These are phyloP conservation scores for Diddensiella santjacobensis DNA, from an alignment of 805 yeast genomes.

Conservation along the genomic window DNA sequence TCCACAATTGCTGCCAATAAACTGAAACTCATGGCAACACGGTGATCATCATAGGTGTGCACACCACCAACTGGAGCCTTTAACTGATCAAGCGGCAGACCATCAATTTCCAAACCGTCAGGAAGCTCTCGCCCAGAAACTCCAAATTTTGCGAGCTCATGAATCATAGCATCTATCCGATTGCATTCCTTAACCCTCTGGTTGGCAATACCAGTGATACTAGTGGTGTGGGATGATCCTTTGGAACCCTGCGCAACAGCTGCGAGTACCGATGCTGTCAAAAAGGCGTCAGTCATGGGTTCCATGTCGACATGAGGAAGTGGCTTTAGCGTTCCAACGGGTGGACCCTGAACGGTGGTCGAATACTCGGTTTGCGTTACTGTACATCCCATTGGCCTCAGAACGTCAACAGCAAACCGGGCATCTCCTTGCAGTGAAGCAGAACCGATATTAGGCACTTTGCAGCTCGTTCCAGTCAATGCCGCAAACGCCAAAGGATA, in stretches of 20 bases:
- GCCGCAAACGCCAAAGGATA: slow-evolving; percentile 98
- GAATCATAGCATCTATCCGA: slow-evolving; percentile 91
- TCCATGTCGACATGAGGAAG: slow-evolving; percentile 88
- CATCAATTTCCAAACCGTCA: slow-evolving; percentile 88
- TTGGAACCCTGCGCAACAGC: slow-evolving; percentile 67
- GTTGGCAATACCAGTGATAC: slow-evolving; percentile 93
- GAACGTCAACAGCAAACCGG: slow-evolving; percentile 87
- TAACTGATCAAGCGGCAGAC: slow-evolving; percentile 46
- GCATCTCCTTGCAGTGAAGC: slow-evolving; percentile 96
- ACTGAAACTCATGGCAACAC: slow-evolving; percentile 97
- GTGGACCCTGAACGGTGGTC: slow-evolving; percentile 91
- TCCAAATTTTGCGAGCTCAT: slow-evolving; percentile 85
- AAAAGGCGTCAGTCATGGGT: slow-evolving; percentile 98
- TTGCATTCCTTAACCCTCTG: slow-evolving; percentile 98
- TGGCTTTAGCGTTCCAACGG: slow-evolving; percentile 62
- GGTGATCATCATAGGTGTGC: slow-evolving; percentile 86
- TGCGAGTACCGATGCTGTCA: slow-evolving; percentile 95
- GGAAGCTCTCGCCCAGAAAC: slow-evolving; percentile 79
- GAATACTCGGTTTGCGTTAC: slow-evolving; percentile 80
- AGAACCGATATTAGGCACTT: slow-evolving; percentile 91
- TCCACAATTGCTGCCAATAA: slow-evolving; percentile 70
- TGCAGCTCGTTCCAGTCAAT: slow-evolving; percentile 85
- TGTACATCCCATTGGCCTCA: slow-evolving; percentile 90
- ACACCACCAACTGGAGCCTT: slow-evolving; percentile 62
- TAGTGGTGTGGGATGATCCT: slow-evolving; percentile 48